Percentiles rank a stretch among this genome's conserved stretches.
Evolutionary conservation across 2,329 filamentous ascomycete species (phyloP).

Genomic region (Botrytis squamosa): DNA sequence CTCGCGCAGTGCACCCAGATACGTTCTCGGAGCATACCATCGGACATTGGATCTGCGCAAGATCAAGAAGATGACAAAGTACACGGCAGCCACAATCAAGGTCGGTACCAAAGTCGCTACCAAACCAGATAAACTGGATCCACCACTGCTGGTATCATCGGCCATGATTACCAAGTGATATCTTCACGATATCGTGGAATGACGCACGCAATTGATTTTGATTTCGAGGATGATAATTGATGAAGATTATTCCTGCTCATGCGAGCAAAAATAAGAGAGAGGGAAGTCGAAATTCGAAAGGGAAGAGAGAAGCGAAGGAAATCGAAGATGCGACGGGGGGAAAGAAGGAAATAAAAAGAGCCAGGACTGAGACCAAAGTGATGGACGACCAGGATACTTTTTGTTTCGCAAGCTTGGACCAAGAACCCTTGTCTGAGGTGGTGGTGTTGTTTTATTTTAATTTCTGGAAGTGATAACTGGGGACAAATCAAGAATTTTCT

Average conservation of each 20-base stretch:
- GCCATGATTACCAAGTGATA: not conserved
- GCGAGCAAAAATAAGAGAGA: slow-evolving; percentile 6
- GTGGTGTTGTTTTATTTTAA: not conserved
- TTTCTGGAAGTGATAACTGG: not conserved
- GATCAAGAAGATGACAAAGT: slow-evolving; percentile 49
- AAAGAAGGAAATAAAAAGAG: not conserved
- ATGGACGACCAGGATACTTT: not conserved
- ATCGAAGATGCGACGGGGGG: not conserved
- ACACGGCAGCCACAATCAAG: slow-evolving; percentile 45
- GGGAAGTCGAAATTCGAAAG: not conserved
- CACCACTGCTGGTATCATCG: not conserved
- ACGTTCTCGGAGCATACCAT: slow-evolving; percentile 55
- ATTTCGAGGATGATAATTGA: not conserved
- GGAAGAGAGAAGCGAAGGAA: not conserved
- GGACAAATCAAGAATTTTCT: not conserved
- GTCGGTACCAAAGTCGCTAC: slow-evolving; percentile 50
- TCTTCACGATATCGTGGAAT: not conserved
- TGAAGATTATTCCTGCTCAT: slow-evolving; percentile 8
- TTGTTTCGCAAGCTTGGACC: not conserved
- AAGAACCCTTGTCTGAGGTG: not conserved
- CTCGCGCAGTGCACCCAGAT: slow-evolving; percentile 51
- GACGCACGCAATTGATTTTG: not conserved
- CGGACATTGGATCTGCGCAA: slow-evolving; percentile 49
- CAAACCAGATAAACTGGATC: slow-evolving; percentile 41
- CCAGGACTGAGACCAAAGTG: not conserved